phyloP scores from a whole-genome alignment of 2,329 filamentous ascomycete species.

The Trichoderma gracile region DNA sequence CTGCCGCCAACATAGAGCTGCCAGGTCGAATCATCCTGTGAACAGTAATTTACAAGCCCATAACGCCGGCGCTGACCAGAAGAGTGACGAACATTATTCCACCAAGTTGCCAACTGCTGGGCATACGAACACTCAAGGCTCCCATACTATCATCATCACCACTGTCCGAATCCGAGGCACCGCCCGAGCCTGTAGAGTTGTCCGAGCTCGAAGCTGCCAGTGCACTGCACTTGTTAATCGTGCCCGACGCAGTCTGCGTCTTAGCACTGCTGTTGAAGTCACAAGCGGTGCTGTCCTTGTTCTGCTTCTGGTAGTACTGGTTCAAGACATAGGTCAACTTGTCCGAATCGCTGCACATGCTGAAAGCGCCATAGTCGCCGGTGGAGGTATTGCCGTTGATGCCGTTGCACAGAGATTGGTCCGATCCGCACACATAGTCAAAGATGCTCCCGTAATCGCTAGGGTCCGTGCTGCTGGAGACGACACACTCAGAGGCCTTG shows the following conservation, averaged over 20 bases:
- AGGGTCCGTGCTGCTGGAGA: conserved; percentile 57
- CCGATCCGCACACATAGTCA: conserved; percentile 66
- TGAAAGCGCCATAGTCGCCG: conserved; percentile 75
- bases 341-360: conserved; percentile 70
- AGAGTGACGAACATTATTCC: neutral
- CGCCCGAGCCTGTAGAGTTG: neutral
- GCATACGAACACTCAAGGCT: neutral
- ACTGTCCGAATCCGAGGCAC: neutral
- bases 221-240: neutral
- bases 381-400: conserved; percentile 67
- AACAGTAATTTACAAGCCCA: neutral
- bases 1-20: too few relatives aligned
- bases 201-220: neutral
- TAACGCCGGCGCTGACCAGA: neutral
- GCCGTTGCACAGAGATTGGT: conserved; percentile 60
- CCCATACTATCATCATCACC: neutral
- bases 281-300: conserved; percentile 60
- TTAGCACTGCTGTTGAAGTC: conserved; percentile 60
- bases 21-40: neutral
- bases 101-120: conserved; percentile 3
- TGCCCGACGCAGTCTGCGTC: conserved; percentile 7
- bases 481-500: conserved; percentile 68
- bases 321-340: conserved; percentile 75
- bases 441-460: conserved; percentile 70
- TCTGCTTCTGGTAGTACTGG: conserved; percentile 65